These are phyloP conservation scores for Phytophthora quininea DNA, from an alignment of 352 stramenopile genomes.

Conservation along the genomic window DNA sequence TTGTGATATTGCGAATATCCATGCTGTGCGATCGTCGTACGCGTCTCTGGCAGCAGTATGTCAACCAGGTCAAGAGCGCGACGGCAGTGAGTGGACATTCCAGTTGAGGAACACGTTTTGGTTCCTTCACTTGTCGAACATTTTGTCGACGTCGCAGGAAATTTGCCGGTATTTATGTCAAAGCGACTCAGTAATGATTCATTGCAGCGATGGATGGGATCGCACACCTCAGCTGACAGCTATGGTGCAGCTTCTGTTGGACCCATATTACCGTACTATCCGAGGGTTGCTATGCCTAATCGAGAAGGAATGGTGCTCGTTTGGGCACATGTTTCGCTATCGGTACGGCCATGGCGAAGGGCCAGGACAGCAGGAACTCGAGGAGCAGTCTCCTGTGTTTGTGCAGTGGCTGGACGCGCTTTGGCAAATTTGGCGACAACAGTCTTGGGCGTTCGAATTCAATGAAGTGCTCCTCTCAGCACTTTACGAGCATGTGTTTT, in stretches of 20 bases:
- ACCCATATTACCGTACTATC: constrained; percentile 98
- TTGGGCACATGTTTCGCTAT: constrained; percentile 99
- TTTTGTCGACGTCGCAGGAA: constrained; percentile 93
- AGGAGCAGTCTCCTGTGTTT: constrained; percentile 98
- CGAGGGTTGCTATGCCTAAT: constrained; percentile 95
- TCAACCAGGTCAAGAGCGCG: constrained; percentile 78
- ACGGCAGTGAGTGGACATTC: constrained; percentile 79
- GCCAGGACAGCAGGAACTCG: constrained; percentile 92
- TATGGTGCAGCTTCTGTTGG: constrained; percentile 96
- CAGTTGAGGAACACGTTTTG: constrained; percentile 97
- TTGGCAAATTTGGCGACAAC: constrained; percentile 97
- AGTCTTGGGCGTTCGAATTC: constrained; percentile 98
- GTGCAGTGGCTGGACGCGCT: constrained; percentile 98
- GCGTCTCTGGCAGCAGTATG: constrained; percentile 77
- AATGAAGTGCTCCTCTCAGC: constrained; percentile 92
- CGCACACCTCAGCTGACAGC: constrained; percentile 96
- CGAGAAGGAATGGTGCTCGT: constrained; percentile 99
- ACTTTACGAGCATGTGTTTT: constrained; percentile 97
- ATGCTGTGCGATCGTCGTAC: constrained; percentile 94
- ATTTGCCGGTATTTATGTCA: constrained; percentile 95
- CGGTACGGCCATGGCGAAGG: constrained; percentile 95
- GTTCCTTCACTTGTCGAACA: constrained; percentile 96
- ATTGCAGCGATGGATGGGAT: constrained; percentile 99
- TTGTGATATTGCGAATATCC: constrained; percentile 99
- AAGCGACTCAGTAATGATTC: constrained; percentile 95